Base-by-base conservation (phyloP, 1,284 basidiomycete species). In the Farysia itapuensis region DNA sequence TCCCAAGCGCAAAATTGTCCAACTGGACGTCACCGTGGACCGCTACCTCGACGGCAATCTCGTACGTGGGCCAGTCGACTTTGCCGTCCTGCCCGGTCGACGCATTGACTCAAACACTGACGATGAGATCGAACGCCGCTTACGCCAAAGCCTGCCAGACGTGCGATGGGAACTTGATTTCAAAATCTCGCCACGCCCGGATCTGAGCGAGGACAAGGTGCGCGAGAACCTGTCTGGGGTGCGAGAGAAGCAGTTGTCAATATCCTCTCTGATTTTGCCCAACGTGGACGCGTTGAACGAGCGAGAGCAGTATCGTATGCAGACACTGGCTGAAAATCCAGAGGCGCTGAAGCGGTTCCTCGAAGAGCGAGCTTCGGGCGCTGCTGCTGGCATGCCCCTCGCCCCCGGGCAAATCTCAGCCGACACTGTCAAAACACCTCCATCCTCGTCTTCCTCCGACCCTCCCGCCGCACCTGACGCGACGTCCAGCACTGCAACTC, bases 261-360 rank as follows among this genome's bases (percentile, higher is more conserved):
- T 76, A 28, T 47, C 46, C 25, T 43, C 63, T 2, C 47, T 76
- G 25, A 52, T 57, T 35, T 32, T 71, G 14, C 73, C 73, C n/a
- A 75, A 75, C 34, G 54, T 74, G 4, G 66, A 70, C 7, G 59
- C 67, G 38, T 45, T 74, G 19, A 73, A 74, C 44, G 51, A 48
- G 35, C 47, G 72, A 5, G 73, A 75, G 24, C 34, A 43, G 26
- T 47, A 57, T 18, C 49, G 68, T 0, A 58, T 66, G 18, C 31
- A 48, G 4, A 32, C 57, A 22, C 43, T 75, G 0, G 21, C 42
- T 3, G 29, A 46, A n/a, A 65, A 70, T 23, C 63, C 67, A 3
- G 48, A 52, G 3, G 72, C 72, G 9, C 46, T 75, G 6, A 7
- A 42, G 28, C 32, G 66, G 9, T 75, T 72, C 34, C 19, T 69